Conservation (phyloP, 345 rosid genomes). For the Microthlaspi erraticum region DNA sequence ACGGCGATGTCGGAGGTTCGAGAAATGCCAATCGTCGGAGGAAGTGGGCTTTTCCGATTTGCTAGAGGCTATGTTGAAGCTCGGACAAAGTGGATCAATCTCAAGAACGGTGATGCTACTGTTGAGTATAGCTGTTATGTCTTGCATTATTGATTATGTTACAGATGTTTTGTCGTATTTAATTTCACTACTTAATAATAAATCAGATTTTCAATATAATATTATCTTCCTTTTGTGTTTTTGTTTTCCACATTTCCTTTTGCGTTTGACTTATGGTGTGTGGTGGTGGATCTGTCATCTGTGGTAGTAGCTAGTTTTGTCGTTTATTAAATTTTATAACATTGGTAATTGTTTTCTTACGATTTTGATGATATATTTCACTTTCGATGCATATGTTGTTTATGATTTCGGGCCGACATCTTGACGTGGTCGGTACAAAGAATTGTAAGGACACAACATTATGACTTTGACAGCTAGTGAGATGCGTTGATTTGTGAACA, state of each 20-base stretch:
- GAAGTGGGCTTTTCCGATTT: slow-evolving; percentile 79
- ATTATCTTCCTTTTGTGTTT: neutral
- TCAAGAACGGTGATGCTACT: slow-evolving; percentile 48
- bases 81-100: slow-evolving; percentile 49
- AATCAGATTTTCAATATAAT: neutral
- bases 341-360: neutral
- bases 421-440: slow-evolving; percentile 11
- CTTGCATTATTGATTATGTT: slow-evolving; percentile 55
- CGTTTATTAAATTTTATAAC: neutral
- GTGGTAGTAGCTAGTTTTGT: neutral
- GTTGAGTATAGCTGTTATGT: slow-evolving; percentile 65
- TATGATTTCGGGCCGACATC: slow-evolving; percentile 5
- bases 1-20: slow-evolving; percentile 53
- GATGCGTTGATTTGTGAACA: no score
- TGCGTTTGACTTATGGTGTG: slow-evolving; percentile 6
- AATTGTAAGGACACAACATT: no score
- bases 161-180: slow-evolving; percentile 14
- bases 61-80: slow-evolving; percentile 75
- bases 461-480: slow-evolving; percentile 13
- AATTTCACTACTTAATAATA: neutral
- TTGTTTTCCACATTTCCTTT: neutral
- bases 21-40: slow-evolving; percentile 82
- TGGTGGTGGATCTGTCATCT: slow-evolving; percentile 19
- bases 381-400: neutral
- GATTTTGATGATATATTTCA: neutral